Conservation (phyloP, 305 asterid genomes). For the Vinca major region DNA sequence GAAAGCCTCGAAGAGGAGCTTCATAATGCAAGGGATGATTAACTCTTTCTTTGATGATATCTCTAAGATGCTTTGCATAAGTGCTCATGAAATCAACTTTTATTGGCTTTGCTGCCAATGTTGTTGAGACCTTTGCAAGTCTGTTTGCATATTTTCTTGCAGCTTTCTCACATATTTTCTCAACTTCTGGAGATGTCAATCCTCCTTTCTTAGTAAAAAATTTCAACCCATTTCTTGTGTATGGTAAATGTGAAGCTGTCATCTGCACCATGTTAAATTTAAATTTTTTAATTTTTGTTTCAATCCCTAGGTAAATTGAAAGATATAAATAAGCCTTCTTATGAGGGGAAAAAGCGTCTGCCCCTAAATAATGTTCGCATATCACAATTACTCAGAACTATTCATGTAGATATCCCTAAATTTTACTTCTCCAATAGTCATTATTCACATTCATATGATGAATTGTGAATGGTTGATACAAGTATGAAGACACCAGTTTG, state of each 20-base stretch:
- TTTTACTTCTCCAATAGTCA: no score
- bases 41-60: slow-evolving; percentile 57
- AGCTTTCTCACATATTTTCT: slow-evolving; percentile 66
- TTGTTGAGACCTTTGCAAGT: slow-evolving; percentile 47
- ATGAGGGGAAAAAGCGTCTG: no score
- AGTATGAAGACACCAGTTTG: no score
- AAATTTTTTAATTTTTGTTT: not conserved
- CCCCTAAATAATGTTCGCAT: no score
- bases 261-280: slow-evolving; percentile 35
- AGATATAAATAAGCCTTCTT: no score
- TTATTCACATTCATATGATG: no score
- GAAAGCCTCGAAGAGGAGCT: slow-evolving; percentile 66
- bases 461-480: no score
- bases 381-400: no score
- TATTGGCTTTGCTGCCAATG: slow-evolving; percentile 28
- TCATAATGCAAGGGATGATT: slow-evolving; percentile 70
- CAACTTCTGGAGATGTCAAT: slow-evolving; percentile 64
- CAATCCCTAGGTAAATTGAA: not conserved
- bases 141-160: slow-evolving; percentile 70
- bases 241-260: slow-evolving; percentile 95
- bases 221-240: slow-evolving; percentile 77
- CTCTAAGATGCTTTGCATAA: slow-evolving; percentile 57
- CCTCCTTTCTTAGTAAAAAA: slow-evolving; percentile 81
- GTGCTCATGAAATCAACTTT: slow-evolving; percentile 72
- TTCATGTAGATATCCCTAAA: no score